Conservation (phyloP, 768 basidiomycete genomes). For the Boletus reticulatus region DNA sequence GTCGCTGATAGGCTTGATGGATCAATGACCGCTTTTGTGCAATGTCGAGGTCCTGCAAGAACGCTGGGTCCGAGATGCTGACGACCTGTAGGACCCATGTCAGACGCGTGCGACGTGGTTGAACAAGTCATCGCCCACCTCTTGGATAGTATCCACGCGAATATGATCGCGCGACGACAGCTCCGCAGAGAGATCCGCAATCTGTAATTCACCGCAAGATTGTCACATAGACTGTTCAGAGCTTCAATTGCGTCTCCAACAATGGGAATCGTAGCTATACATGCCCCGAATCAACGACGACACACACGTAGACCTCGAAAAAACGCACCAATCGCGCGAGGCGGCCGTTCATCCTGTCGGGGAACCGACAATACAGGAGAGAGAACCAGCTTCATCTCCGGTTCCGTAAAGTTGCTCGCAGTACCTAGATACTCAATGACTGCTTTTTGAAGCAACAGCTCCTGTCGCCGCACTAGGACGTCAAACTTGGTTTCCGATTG, state of each 20-base stretch:
- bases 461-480: conserved; percentile 50
- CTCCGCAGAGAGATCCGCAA: conserved; percentile 66
- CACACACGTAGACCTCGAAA: not conserved
- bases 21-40: conserved; percentile 67
- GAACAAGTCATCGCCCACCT: conserved; percentile 41
- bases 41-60: conserved; percentile 67
- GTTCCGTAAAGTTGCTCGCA: conserved; percentile 76
- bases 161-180: conserved; percentile 71
- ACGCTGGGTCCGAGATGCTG: conserved; percentile 46
- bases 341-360: conserved; percentile 53
- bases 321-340: conserved; percentile 56
- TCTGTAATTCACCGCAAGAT: conserved; percentile 59
- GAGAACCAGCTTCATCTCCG: conserved; percentile 68
- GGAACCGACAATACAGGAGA: conserved; percentile 63
- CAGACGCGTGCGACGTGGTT: not conserved
- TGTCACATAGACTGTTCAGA: conserved; percentile 57
- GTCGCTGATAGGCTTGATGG: conserved; percentile 55
- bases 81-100: conserved; percentile 41
- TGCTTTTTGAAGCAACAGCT: conserved; percentile 57
- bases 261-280: conserved; percentile 68
- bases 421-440: conserved; percentile 67
- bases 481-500: conserved; percentile 59
- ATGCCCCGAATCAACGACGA: not conserved
- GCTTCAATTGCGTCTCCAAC: conserved; percentile 72
- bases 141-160: conserved; percentile 65